phyloP scores from a whole-genome alignment of 2,329 filamentous ascomycete species.

The Apiospora koreana region DNA sequence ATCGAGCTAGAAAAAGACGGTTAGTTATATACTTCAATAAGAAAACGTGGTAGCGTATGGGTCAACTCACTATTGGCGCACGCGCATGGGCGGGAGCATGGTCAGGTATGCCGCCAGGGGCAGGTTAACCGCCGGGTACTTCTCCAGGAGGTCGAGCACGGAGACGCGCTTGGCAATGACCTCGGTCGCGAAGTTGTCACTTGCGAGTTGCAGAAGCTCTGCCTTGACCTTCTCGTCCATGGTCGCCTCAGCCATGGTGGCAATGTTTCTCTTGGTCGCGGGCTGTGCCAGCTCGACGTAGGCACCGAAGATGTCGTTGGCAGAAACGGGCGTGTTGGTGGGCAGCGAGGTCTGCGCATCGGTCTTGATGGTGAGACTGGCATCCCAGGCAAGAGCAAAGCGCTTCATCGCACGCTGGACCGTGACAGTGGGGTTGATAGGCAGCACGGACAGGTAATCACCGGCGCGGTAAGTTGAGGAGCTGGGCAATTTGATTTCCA shows the following conservation, averaged over 20 bases:
- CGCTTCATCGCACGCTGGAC: slow-evolving; percentile 64
- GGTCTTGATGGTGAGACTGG: slow-evolving; percentile 61
- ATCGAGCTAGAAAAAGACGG: slow-evolving; percentile 45
- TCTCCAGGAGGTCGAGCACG: slow-evolving; percentile 29
- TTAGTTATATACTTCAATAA: not conserved
- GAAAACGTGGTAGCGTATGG: not conserved
- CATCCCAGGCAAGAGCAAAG: slow-evolving; percentile 71
- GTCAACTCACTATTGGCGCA: slow-evolving; percentile 51
- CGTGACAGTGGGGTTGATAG: slow-evolving; percentile 64
- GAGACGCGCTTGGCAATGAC: slow-evolving; percentile 38
- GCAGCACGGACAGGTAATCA: slow-evolving; percentile 75
- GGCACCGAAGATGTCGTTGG: slow-evolving; percentile 12
- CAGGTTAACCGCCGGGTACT: slow-evolving; percentile 41
- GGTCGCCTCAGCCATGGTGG: not conserved
- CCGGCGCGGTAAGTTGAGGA: slow-evolving; percentile 69
- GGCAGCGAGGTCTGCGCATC: slow-evolving; percentile 45
- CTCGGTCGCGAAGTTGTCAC: not conserved
- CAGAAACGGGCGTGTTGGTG: not conserved
- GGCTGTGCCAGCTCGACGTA: slow-evolving; percentile 11
- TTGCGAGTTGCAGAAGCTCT: slow-evolving; percentile 2
- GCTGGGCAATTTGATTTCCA: slow-evolving; percentile 68
- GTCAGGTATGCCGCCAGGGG: slow-evolving; percentile 42
- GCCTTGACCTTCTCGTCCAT: slow-evolving; percentile 6
- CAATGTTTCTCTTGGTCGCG: slow-evolving; percentile 10
- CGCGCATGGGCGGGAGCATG: slow-evolving; percentile 64